Conservation (phyloP, 2,329 filamentous ascomycete genomes). For the Talaromyces pinophilus region DNA sequence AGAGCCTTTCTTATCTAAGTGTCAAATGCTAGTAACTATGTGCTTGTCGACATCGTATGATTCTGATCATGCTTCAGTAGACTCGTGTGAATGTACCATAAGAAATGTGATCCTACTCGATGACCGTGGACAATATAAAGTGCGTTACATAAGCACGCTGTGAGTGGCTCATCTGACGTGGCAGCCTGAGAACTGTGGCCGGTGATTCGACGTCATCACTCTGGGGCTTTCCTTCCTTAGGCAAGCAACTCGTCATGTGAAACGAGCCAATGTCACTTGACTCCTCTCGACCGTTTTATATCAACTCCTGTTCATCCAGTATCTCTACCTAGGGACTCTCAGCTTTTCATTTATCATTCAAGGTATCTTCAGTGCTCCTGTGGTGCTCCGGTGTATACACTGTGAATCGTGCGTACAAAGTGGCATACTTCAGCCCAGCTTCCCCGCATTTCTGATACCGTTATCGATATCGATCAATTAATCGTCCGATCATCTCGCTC, state of each 20-base stretch:
- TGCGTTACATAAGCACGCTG: neutral
- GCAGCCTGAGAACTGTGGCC: slow-evolving; percentile 2
- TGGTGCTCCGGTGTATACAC: neutral
- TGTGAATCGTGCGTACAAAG: neutral
- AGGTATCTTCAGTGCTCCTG: neutral
- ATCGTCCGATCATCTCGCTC: neutral
- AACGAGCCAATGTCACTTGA: slow-evolving; percentile 13
- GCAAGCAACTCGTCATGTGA: slow-evolving; percentile 12
- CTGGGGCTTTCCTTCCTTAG: neutral
- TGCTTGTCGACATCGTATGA: neutral
- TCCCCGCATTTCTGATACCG: slow-evolving; percentile 25
- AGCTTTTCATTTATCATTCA: neutral
- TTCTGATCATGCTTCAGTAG: no score
- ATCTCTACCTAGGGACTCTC: neutral
- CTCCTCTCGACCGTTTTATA: neutral
- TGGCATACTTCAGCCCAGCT: slow-evolving; percentile 1
- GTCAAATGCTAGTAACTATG: neutral
- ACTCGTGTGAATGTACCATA: no score
- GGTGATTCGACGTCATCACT: slow-evolving; percentile 10
- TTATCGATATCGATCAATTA: slow-evolving; percentile 20
- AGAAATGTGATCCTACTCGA: neutral
- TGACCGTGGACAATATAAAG: neutral
- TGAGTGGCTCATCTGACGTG: slow-evolving; percentile 25
- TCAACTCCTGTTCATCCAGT: neutral
- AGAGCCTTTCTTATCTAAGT: neutral